phyloP scores from a whole-genome alignment of 2,329 filamentous ascomycete genomes.

The Colletotrichum agaves region DNA sequence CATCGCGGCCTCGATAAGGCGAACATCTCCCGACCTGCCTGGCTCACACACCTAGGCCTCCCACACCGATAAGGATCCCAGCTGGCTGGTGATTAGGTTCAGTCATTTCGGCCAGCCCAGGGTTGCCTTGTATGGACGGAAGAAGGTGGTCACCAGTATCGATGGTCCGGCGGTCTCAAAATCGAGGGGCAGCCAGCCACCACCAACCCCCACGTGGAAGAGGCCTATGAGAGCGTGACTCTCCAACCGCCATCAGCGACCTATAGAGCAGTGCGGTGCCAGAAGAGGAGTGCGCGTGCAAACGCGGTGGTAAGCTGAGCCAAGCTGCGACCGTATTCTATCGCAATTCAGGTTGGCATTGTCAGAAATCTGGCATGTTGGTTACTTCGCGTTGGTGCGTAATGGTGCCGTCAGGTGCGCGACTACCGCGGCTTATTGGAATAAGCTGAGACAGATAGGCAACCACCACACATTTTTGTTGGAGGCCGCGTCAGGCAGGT shows the following conservation, averaged over 20 bases:
- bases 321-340: constrained; percentile 6
- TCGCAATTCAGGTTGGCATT: not conserved
- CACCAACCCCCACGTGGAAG: constrained; percentile 39
- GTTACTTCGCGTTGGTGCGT: constrained; percentile 31
- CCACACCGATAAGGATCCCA: constrained; percentile 21
- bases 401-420: constrained; percentile 33
- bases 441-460: constrained; percentile 37
- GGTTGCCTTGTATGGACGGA: constrained; percentile 42
- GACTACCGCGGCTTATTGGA: constrained; percentile 35
- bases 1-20: constrained; percentile 21
- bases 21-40: constrained; percentile 14
- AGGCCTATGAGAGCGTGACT: constrained; percentile 33
- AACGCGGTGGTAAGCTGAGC: constrained; percentile 32
- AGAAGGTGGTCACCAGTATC: constrained; percentile 42
- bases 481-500: constrained; percentile 30
- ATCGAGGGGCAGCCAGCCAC: constrained; percentile 36
- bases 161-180: constrained; percentile 35
- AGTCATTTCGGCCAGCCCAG: constrained; percentile 34
- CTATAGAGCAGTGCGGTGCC: constrained; percentile 7
- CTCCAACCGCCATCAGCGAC: constrained; percentile 7
- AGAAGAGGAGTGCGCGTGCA: constrained; percentile 15
- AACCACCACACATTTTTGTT: constrained; percentile 32
- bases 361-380: constrained; percentile 29
- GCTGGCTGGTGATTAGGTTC: constrained; percentile 25
- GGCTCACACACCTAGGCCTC: constrained; percentile 19